Evolutionary conservation across 805 yeast genomes (phyloP).

Genomic region (Zygosaccharomyces gambellarensis): DNA sequence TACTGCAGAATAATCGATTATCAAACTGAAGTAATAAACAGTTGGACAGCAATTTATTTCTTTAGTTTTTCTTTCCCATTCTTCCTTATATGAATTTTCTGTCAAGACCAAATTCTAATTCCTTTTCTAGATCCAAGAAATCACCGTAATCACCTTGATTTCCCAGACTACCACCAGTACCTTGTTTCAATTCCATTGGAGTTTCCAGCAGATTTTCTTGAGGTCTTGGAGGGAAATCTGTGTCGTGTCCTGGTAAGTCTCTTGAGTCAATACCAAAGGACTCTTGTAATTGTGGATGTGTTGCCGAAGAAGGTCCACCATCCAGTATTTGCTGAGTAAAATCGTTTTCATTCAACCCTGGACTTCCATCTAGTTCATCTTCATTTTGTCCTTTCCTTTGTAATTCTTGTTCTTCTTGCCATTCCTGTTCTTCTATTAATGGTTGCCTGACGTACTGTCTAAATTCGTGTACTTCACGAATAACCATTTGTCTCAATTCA

Average conservation of each 20-base stretch:
- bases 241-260: constrained; percentile 35
- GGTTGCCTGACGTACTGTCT: constrained; percentile 80
- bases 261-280: constrained; percentile 46
- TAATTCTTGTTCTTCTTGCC: constrained; percentile 30
- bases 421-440: constrained; percentile 47
- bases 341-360: constrained; percentile 12
- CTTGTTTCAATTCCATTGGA: constrained; percentile 16
- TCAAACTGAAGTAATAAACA: no score
- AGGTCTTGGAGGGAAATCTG: constrained; percentile 58
- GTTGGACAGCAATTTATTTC: no score
- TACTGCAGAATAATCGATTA: no score
- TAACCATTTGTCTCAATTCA: constrained; percentile 67
- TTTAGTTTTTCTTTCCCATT: background rate
- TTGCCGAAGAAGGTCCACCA: constrained; percentile 19
- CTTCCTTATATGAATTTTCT: constrained; percentile 34
- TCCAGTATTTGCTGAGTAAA: constrained; percentile 21
- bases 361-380: constrained; percentile 25
- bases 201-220: constrained; percentile 43
- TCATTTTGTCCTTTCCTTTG: constrained; percentile 20
- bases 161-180: constrained; percentile 7
- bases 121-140: constrained; percentile 53
- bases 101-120: constrained; percentile 64
- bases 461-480: constrained; percentile 73
- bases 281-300: constrained; percentile 26
- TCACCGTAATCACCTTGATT: constrained; percentile 26